A percentile compares a stretch with the other conserved stretches of the same genome.
Conservation (phyloP, 306 rosid genomes). For the Lathyrus oleraceus region DNA sequence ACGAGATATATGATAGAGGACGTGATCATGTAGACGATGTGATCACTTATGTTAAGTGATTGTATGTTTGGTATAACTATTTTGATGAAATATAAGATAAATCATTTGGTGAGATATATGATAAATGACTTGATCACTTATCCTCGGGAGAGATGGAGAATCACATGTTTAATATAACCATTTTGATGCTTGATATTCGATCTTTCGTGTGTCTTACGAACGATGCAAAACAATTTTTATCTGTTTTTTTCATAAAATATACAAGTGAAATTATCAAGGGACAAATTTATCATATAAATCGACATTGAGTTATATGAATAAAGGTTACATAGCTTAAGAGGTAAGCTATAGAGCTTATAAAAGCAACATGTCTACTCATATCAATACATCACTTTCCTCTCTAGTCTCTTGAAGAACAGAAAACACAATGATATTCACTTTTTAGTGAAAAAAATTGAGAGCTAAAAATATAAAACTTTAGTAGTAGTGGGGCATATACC, state of each 20-base stretch:
- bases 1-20: no score
- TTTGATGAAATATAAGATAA: no score
- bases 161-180: no score
- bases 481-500: constrained; percentile 36
- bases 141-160: no score
- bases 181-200: no score
- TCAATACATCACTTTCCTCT: not conserved
- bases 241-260: not conserved
- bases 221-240: no score
- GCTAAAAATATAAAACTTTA: not conserved
- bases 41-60: no score
- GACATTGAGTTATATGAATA: not conserved
- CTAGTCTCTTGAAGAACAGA: constrained; percentile 4
- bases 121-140: no score
- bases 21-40: no score
- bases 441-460: not conserved
- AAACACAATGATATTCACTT: constrained; percentile 27
- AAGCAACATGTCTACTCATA: not conserved
- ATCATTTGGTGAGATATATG: no score
- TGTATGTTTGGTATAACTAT: no score
- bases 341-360: constrained; percentile 1
- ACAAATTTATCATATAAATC: not conserved
- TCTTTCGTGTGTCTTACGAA: no score
- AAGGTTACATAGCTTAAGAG: not conserved
- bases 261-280: not conserved